Base-by-base conservation (phyloP, 106 monocot species). In the Apostasia ramifera region DNA sequence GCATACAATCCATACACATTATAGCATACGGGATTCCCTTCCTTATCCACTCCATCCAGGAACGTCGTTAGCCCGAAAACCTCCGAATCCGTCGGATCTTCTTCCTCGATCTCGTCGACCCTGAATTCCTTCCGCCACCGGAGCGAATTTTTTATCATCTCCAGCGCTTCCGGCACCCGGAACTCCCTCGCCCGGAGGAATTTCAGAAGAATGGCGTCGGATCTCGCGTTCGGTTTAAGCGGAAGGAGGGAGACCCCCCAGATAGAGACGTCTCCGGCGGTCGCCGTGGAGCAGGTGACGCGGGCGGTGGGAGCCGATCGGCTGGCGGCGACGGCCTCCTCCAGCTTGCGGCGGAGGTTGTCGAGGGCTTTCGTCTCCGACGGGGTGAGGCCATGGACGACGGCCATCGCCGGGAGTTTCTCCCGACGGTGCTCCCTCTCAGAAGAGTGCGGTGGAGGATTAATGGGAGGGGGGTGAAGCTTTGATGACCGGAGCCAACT, bases 101-200 rank as follows among this genome's bases (percentile, higher is more conserved):
- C 83, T 1, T 73, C 65, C 57, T 78, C 40, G 1, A 88, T 70
- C 43, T 50, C 71, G 41, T 92, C 88, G 1, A 74, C 76, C 3
- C 61, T 59, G 69, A 75, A 72, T 14, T 84, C 83, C 53, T 55
- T 73, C 66, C 93, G 56, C 94, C 94, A 90, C 38, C 37, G 42
- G 47, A 82, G 47, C 8, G 82, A 80, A 47, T 70, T 70, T 44
- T 57, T 70, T 1, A 94, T 72, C 89, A 94, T 90, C 56, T 79
- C 70, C 48, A 86, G 61, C 0, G 94, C 80, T 2, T 90, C 79
- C 9, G 57, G 3, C 2, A 50, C 66, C 42, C 67, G 76, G 78
- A 80, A 86, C 11, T 94, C 93, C 43, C 74, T 71, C 2, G 89
- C 86, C 3, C 75, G 74, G 8, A 90, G 78, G 76, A 90, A 94